These are phyloP conservation scores for Aspergillus udagawae DNA, from an alignment of 2,329 filamentous ascomycete species.

Conservation along the genomic window DNA sequence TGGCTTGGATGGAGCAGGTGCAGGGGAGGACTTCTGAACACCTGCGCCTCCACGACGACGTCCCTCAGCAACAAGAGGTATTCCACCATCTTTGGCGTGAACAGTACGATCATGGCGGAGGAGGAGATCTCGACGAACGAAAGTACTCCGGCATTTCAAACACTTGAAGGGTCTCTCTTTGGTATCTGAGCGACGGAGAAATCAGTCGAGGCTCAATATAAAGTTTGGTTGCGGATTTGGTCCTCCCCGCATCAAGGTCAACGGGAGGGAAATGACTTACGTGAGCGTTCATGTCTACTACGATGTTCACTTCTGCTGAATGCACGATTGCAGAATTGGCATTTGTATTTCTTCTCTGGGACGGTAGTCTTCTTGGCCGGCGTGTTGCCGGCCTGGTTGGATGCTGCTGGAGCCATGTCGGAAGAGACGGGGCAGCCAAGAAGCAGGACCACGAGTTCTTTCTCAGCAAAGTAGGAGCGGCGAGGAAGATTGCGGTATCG, in stretches of 20 bases:
- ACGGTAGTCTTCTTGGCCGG: constrained; percentile 77
- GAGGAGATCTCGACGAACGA: constrained; percentile 93
- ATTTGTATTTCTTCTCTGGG: constrained; percentile 99
- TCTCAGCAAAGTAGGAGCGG: constrained; percentile 26
- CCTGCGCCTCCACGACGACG: constrained; percentile 59
- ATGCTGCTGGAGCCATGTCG: constrained; percentile 45
- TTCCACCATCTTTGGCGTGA: constrained; percentile 94
- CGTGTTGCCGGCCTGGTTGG: constrained; percentile 64
- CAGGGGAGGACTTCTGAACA: constrained; percentile 35
- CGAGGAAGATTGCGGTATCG: constrained; percentile 32
- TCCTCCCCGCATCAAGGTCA: background rate
- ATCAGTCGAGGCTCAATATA: background rate
- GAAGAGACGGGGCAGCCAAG: constrained; percentile 12
- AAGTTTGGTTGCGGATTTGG: background rate
- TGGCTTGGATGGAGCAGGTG: constrained; percentile 63
- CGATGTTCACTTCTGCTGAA: constrained; percentile 97
- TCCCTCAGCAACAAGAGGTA: constrained; percentile 88
- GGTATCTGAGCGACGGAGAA: constrained; percentile 62
- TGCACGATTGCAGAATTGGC: constrained; percentile 95
- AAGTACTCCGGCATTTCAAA: constrained; percentile 95
- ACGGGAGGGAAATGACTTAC: constrained; percentile 60
- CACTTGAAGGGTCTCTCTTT: constrained; percentile 99
- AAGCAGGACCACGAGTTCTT: constrained; percentile 13
- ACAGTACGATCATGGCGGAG: constrained; percentile 97
- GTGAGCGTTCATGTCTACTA: constrained; percentile 93